A percentile compares a stretch with the other conserved stretches of the same genome.
Conservation (phyloP, 768 basidiomycete genomes). For the Agaricus blazei region DNA sequence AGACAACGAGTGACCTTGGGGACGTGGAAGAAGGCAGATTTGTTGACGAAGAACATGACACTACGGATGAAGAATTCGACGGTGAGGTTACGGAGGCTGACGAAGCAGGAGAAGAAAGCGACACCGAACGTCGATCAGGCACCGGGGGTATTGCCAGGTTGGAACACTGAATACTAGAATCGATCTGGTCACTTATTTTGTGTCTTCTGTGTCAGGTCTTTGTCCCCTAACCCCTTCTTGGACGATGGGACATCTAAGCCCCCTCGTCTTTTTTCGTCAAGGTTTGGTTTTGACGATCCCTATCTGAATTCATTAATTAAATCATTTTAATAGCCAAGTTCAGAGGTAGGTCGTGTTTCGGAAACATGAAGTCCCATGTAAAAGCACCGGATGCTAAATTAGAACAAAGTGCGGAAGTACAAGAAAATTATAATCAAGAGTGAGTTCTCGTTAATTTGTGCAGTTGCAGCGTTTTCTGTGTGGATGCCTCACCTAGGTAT, state of each 20-base stretch:
- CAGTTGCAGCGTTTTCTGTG: background rate
- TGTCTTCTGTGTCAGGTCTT: background rate
- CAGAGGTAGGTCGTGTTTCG: background rate
- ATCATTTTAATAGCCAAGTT: background rate
- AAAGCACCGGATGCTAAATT: background rate
- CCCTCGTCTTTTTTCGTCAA: background rate
- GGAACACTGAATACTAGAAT: background rate
- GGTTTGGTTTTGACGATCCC: background rate
- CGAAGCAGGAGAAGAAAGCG: conserved; percentile 4
- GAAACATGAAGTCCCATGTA: too few relatives aligned
- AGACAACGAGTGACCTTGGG: conserved; percentile 6
- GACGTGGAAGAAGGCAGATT: conserved; percentile 28
- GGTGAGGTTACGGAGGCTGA: conserved; percentile 12
- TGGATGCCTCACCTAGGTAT: background rate
- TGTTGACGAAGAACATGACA: conserved; percentile 19
- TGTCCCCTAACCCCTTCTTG: conserved; percentile 3
- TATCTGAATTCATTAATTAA: background rate
- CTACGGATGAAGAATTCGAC: conserved; percentile 19
- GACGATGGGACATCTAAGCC: background rate
- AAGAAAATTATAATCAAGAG: background rate
- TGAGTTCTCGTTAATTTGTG: background rate
- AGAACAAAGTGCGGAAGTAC: background rate
- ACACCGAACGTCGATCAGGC: background rate
- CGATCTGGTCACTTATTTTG: background rate
- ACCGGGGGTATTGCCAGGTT: background rate